Base-by-base conservation (phyloP, 495 filamentous ascomycete species). In the Daldinia childiae region DNA sequence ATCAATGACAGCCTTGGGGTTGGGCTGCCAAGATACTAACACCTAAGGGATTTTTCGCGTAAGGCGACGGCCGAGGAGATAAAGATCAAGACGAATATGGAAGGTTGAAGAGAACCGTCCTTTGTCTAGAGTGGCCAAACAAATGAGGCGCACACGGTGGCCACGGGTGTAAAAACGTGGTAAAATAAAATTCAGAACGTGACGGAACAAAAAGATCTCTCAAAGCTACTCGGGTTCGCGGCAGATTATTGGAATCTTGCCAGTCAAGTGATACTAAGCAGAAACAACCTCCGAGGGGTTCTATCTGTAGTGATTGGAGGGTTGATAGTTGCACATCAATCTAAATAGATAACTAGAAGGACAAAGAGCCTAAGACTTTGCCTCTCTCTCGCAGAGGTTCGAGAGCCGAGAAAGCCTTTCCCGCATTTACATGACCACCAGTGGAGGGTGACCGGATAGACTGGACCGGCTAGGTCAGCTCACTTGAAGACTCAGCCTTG, bases 141-240 rank as follows among this genome's bases (percentile, higher is more conserved):
- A 63, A 62, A 64, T 17, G 38, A 66, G 45, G 61, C 48, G 62
- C 55, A 62, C 39, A 74, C 62, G 29, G 34, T 30, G 6, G 61
- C 45, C 65, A 63, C 72, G 69, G 65, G 58, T 24, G 19, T 11
- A 59, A 71, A 32, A 50, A 51, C 59, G 30, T 54, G 27, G 27
- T 24, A 45, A 43, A 48, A 54, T 56, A n/a, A 48, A 45, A 56
- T 48, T 48, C 45, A 43, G 34, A 36, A 50, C 27, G n/a, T 24
- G 30, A 27, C 24, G 48, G 52, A 41, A 69, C 62, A 69, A 72
- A 69, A 69, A 68, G 63, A 66, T 71, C 62, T 38, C 29, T 59
- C 30, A 34, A 68, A 32, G 43, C 41, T 52, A 54, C 27, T 66
- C 4, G 15, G 14, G 43, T 29, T 51, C 41, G 51, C 30, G 17